phyloP scores from a whole-genome alignment of 108 stramenopile species.

The Thalassiosira profunda region DNA sequence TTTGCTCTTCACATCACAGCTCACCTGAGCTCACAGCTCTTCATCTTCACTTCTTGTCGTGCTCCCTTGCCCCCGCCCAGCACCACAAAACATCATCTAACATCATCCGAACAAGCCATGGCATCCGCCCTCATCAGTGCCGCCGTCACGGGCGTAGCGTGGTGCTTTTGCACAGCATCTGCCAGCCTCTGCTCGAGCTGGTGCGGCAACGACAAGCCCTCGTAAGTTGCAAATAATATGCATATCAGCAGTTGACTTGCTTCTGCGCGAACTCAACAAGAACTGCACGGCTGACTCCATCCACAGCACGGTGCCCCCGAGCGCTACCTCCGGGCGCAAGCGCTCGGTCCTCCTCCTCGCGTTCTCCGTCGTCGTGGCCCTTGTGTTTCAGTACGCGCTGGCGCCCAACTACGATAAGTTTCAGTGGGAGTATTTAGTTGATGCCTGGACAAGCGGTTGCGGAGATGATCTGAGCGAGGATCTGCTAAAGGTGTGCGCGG shows the following conservation, averaged over 20 bases:
- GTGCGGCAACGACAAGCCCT: constrained; percentile 90
- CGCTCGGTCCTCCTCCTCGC: constrained; percentile 72
- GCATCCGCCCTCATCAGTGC: constrained; percentile 14
- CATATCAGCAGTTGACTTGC: no score
- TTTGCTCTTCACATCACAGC: constrained; percentile 11
- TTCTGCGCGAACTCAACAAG: background rate
- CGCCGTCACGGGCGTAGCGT: constrained; percentile 48
- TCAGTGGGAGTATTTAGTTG: constrained; percentile 49
- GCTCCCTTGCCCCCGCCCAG: no score
- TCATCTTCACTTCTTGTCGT: no score
- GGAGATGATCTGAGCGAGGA: constrained; percentile 23
- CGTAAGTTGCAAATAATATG: constrained; percentile 25
- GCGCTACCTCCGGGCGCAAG: constrained; percentile 82
- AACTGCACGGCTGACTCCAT: no score
- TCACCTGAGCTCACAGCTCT: no score
- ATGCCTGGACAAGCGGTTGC: constrained; percentile 77
- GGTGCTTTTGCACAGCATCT: constrained; percentile 84
- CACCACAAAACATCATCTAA: no score
- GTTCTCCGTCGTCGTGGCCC: constrained; percentile 59
- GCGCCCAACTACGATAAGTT: constrained; percentile 54
- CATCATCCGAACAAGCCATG: background rate
- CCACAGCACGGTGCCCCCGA: constrained; percentile 58
- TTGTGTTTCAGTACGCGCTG: constrained; percentile 81
- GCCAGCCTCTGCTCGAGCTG: constrained; percentile 68
- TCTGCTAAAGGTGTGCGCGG: constrained; percentile 65